Percentiles rank a stretch among this genome's conserved stretches.
These are phyloP conservation scores for Zea luxurians DNA, from an alignment of 176 grass and related monocot genomes.

Conservation along the genomic window DNA sequence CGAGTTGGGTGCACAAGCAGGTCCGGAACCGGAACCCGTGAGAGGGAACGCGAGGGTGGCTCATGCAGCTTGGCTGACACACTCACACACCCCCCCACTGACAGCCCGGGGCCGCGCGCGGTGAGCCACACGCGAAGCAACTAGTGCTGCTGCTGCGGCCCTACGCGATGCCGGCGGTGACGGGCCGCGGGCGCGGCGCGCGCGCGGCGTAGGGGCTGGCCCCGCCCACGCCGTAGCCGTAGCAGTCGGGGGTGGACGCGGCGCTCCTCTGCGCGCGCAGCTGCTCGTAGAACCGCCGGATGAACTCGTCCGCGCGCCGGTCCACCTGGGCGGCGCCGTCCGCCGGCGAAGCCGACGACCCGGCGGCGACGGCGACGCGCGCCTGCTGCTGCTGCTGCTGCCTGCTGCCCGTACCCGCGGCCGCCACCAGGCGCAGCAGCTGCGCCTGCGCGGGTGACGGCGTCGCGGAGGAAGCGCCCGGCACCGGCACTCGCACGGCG, in stretches of 20 bases:
- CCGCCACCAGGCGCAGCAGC: background rate
- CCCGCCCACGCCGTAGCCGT: conserved; percentile 14
- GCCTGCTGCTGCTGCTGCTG: background rate
- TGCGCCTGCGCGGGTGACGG: conserved; percentile 35
- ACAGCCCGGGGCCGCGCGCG: too few species aligned
- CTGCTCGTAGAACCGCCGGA: conserved; percentile 75
- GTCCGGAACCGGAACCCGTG: too few species aligned
- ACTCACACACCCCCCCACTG: too few species aligned
- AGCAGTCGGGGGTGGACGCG: conserved; percentile 54
- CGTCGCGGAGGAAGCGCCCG: background rate
- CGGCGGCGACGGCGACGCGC: conserved; percentile 47
- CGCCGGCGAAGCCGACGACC: conserved; percentile 26
- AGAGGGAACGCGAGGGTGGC: too few species aligned
- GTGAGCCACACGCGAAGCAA: background rate
- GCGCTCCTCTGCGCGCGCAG: conserved; percentile 62
- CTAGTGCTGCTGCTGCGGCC: background rate
- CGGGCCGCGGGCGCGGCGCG: background rate
- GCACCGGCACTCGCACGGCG: background rate
- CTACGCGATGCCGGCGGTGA: background rate
- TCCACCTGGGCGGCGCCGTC: conserved; percentile 46
- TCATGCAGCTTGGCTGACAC: too few species aligned
- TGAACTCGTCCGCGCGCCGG: conserved; percentile 66
- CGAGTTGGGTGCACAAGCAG: too few species aligned
- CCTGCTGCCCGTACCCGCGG: conserved; percentile 34
- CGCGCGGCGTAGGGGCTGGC: conserved; percentile 33